phyloP scores from a whole-genome alignment of 805 yeast species.

The Kazachstania taianensis region DNA sequence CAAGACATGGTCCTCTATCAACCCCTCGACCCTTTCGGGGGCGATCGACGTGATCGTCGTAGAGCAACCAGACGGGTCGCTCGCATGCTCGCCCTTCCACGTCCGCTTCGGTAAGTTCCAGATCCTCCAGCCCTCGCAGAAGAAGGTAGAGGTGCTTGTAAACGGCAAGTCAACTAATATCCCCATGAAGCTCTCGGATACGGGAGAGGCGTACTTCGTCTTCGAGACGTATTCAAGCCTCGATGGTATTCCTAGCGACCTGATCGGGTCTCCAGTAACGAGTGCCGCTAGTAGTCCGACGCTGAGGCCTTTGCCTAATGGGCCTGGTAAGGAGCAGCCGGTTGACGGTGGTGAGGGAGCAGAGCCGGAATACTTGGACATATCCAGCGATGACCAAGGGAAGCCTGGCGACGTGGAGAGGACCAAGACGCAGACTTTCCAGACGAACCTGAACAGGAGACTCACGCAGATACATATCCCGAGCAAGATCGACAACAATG shows the following conservation, averaged over 20 bases:
- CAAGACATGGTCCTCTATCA: conserved; percentile 92
- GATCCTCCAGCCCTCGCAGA: conserved; percentile 85
- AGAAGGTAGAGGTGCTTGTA: conserved; percentile 80
- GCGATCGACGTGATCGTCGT: conserved; percentile 95
- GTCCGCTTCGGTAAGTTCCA: conserved; percentile 93
- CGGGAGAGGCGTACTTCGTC: conserved; percentile 96
- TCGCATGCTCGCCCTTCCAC: conserved; percentile 93
- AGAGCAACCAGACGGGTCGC: conserved; percentile 69
- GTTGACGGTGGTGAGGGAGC: conserved; percentile 15
- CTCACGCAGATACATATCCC: conserved; percentile 72
- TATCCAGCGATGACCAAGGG: neutral
- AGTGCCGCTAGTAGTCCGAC: conserved; percentile 57
- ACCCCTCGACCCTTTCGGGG: conserved; percentile 92
- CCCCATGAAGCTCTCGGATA: conserved; percentile 95
- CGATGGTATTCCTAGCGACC: conserved; percentile 58
- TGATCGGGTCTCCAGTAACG: conserved; percentile 79
- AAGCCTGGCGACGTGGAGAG: neutral
- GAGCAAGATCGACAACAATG: conserved; percentile 75
- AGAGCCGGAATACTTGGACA: conserved; percentile 2
- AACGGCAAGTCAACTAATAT: conserved; percentile 72
- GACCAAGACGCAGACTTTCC: conserved; percentile 11
- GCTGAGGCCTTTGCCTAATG: too few relatives aligned
- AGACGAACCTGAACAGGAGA: conserved; percentile 46
- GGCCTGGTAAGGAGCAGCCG: neutral
- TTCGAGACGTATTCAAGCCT: conserved; percentile 64